Evolutionary conservation across 495 filamentous ascomycete species (phyloP).

Genomic region (Penicillium subrubescens): DNA sequence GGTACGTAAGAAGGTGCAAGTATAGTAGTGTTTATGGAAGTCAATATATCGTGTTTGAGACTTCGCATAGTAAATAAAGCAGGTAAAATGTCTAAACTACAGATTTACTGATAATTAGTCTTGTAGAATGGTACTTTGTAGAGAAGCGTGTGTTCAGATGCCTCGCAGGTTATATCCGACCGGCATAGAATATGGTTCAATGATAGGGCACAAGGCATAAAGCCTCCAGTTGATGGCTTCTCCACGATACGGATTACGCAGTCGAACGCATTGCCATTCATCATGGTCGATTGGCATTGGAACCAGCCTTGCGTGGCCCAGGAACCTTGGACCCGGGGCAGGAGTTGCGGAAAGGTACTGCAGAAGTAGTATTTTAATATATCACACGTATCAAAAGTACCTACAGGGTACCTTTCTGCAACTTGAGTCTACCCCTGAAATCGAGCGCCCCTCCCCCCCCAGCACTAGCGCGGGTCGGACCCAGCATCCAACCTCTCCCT

Average conservation of each 20-base stretch:
- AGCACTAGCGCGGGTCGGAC: constrained; percentile 15
- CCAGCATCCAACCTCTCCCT: constrained; percentile 3
- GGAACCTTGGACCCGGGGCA: constrained; percentile 4
- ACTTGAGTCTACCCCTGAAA: constrained; percentile 14
- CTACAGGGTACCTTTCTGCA: background rate
- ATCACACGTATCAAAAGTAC: constrained; percentile 3
- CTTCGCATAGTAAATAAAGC: too few relatives aligned
- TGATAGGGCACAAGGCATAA: background rate
- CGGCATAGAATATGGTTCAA: background rate
- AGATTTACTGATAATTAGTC: background rate
- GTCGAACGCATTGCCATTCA: background rate
- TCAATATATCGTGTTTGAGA: background rate
- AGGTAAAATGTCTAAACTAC: background rate
- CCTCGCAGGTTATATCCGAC: background rate
- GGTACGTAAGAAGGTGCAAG: background rate
- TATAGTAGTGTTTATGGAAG: background rate
- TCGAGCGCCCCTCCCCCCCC: constrained; percentile 1
- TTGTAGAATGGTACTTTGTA: background rate
- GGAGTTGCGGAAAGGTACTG: background rate
- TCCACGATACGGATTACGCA: background rate
- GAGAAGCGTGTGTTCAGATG: background rate
- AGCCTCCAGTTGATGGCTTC: background rate
- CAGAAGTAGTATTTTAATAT: background rate
- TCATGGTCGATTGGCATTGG: background rate
- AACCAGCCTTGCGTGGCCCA: constrained; percentile 7